Conservation (phyloP, 257 asterid species). For the Nicotiana noctiflora region DNA sequence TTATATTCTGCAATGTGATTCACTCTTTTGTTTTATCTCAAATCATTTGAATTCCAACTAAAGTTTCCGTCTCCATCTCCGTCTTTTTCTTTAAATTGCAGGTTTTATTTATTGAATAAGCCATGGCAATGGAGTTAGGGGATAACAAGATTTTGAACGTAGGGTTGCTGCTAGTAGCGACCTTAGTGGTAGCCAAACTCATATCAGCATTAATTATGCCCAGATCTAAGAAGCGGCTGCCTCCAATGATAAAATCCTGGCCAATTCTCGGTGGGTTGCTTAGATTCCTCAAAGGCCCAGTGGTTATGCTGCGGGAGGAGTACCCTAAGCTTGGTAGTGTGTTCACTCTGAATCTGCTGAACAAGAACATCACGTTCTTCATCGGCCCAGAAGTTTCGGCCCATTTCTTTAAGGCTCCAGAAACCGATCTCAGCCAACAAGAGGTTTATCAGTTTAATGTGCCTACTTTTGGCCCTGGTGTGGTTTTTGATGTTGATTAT, state of each 20-base stretch:
- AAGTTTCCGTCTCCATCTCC: background rate
- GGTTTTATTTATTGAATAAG: background rate
- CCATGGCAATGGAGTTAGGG: conserved; percentile 30
- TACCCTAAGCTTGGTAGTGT: conserved; percentile 92
- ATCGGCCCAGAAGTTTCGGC: conserved; percentile 96
- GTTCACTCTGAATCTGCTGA: conserved; percentile 59
- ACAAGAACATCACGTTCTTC: conserved; percentile 76
- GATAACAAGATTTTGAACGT: conserved; percentile 46
- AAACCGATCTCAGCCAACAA: conserved; percentile 92
- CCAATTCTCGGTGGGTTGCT: conserved; percentile 75
- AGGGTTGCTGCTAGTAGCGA: conserved; percentile 62
- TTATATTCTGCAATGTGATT: too few species aligned
- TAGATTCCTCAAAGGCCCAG: conserved; percentile 72
- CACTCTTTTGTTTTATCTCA: too few species aligned
- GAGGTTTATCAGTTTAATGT: conserved; percentile 93
- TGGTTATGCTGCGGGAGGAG: conserved; percentile 82
- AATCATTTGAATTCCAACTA: background rate
- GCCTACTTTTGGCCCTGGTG: conserved; percentile 96
- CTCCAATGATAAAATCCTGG: conserved; percentile 54
- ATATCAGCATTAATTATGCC: conserved; percentile 53
- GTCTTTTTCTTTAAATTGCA: background rate
- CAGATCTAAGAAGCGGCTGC: conserved; percentile 63
- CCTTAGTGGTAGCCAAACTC: conserved; percentile 59
- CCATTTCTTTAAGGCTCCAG: conserved; percentile 91
- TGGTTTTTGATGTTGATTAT: conserved; percentile 90